A percentile compares a stretch with the other conserved stretches of the same genome.
Conservation (phyloP, 176 grass and related monocot species). For the Themeda triandra region DNA sequence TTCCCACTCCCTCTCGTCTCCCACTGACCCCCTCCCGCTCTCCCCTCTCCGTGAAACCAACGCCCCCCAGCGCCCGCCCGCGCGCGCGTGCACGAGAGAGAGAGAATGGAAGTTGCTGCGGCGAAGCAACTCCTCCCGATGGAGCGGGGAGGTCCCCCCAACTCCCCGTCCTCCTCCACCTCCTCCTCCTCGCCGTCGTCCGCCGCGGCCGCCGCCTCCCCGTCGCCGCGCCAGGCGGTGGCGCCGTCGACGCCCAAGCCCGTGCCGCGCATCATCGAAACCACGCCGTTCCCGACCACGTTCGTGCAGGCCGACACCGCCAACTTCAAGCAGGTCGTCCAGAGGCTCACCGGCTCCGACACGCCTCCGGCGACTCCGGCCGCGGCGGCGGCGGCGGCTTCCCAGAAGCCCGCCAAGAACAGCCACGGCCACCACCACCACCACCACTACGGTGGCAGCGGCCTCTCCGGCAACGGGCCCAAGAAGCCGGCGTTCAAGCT, state of each 20-base stretch:
- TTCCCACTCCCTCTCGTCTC: slow-evolving; percentile 35
- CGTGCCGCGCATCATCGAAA: slow-evolving; percentile 64
- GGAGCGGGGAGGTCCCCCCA: slow-evolving; percentile 14
- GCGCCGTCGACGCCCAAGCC: slow-evolving; percentile 4
- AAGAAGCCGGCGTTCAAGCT: slow-evolving; percentile 76
- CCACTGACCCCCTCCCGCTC: neutral
- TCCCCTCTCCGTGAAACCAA: slow-evolving; percentile 5
- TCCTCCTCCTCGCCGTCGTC: slow-evolving; percentile 14
- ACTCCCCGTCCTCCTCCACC: slow-evolving; percentile 31
- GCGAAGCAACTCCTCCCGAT: slow-evolving; percentile 33
- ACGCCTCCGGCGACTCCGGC: slow-evolving; percentile 4
- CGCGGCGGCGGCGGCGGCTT: neutral
- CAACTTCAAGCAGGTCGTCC: slow-evolving; percentile 86
- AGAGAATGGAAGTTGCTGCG: slow-evolving; percentile 39
- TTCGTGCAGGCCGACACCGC: slow-evolving; percentile 78
- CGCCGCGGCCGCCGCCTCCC: neutral
- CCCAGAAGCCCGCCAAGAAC: slow-evolving; percentile 34
- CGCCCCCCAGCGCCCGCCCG: neutral
- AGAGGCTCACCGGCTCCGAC: slow-evolving; percentile 75
- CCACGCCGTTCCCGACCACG: slow-evolving; percentile 73
- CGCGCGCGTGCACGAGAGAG: neutral
- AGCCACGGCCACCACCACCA: neutral
- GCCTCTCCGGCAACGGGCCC: neutral
- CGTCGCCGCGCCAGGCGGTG: neutral
- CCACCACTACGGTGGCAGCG: neutral